These are phyloP conservation scores for Antrodiella citrinella DNA, from an alignment of 768 basidiomycete species.

Conservation along the genomic window DNA sequence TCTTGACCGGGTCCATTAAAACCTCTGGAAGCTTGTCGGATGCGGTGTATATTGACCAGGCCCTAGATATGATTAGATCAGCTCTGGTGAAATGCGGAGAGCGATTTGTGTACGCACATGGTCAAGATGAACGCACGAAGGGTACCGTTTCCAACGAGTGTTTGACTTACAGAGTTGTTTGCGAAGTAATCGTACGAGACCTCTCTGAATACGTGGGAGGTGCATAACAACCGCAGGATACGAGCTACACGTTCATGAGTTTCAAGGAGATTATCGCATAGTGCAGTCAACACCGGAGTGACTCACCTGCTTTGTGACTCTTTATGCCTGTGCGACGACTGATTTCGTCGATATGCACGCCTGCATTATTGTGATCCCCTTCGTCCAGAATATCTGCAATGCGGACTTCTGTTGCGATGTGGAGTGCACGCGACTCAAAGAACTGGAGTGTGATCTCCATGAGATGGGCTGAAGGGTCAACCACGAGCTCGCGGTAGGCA, in stretches of 20 bases:
- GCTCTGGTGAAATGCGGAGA: not conserved
- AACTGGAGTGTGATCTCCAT: not conserved
- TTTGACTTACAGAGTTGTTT: constrained; percentile 1
- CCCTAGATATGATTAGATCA: not conserved
- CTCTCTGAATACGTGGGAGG: constrained; percentile 4
- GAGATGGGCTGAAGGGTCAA: not conserved
- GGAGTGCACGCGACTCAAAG: not conserved
- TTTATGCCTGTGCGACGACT: not conserved
- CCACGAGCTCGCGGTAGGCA: not conserved
- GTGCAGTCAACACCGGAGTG: not conserved
- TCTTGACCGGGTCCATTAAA: constrained; percentile 3
- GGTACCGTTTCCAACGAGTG: constrained; percentile 1
- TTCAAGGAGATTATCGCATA: no score
- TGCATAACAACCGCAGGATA: constrained; percentile 2
- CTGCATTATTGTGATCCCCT: not conserved
- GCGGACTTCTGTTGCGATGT: not conserved
- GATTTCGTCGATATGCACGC: not conserved
- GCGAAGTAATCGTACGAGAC: constrained; percentile 3
- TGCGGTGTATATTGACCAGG: constrained; percentile 3
- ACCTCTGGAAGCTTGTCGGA: constrained; percentile 7
- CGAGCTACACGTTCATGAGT: constrained; percentile 7
- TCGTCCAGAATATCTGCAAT: not conserved
- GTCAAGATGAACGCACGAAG: constrained; percentile 4
- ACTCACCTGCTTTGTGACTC: not conserved
- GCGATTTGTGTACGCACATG: not conserved